A percentile compares a stretch with the other conserved stretches of the same genome.
Evolutionary conservation across 176 grass and related monocot genomes (phyloP).

Genomic region (Calamus simplicifolius): DNA sequence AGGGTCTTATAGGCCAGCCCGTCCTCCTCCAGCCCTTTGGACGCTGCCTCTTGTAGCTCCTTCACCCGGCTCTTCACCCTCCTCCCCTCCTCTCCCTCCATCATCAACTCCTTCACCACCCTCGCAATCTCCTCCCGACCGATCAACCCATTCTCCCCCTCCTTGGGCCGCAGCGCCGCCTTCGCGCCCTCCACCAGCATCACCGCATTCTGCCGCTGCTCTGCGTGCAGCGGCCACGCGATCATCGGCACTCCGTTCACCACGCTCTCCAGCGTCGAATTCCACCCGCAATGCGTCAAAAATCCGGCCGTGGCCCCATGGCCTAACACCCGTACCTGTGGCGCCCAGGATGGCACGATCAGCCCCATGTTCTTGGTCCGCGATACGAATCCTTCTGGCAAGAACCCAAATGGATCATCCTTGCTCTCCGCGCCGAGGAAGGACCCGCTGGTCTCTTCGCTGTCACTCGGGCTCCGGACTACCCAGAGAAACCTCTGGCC

Average conservation of each 20-base stretch:
- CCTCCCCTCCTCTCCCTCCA: constrained; percentile 38
- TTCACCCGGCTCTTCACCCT: constrained; percentile 3
- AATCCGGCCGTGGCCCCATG: constrained; percentile 27
- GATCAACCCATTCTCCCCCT: background rate
- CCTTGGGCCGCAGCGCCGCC: constrained; percentile 17
- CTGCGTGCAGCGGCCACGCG: constrained; percentile 44
- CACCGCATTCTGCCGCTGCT: constrained; percentile 53
- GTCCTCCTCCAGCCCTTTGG: constrained; percentile 13
- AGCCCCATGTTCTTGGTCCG: constrained; percentile 25
- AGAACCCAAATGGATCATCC: constrained; percentile 24
- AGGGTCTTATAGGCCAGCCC: constrained; percentile 18
- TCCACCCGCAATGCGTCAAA: constrained; percentile 70
- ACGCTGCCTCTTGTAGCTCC: constrained; percentile 18
- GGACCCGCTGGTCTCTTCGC: constrained; percentile 15
- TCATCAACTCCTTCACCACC: constrained; percentile 26
- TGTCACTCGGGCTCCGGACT: constrained; percentile 27
- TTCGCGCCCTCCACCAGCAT: constrained; percentile 26
- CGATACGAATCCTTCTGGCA: constrained; percentile 28
- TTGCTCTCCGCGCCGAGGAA: constrained; percentile 5
- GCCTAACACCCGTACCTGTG: constrained; percentile 28
- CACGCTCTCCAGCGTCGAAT: constrained; percentile 40
- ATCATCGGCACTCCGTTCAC: constrained; percentile 42
- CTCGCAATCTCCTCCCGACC: constrained; percentile 23
- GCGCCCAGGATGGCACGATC: constrained; percentile 9
- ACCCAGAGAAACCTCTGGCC: constrained; percentile 47